Base-by-base conservation (phyloP, 1,284 basidiomycete species). In the Tilletia horrida region DNA sequence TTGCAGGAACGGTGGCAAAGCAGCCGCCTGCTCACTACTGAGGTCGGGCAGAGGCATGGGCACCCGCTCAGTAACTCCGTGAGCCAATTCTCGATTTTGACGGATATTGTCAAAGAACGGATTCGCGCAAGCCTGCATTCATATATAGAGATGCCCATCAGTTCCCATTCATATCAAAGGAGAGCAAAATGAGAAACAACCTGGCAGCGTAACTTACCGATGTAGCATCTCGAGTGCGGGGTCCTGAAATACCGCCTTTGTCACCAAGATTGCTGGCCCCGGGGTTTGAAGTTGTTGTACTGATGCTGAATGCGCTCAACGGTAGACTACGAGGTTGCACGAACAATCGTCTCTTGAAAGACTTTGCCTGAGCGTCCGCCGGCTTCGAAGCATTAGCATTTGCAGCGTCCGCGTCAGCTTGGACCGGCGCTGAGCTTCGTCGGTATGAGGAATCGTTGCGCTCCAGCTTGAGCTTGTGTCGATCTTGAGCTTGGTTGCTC, bases 11-110 rank as follows among this genome's bases (percentile, higher is more conserved):
- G 84, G 79, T 0, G 95, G 95, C 16, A 97, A 85, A 55, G 92
- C 69, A 1, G 47, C 55, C 1, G 64, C 27, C 47, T 79, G 69
- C 23, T 65, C 50, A 6, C 68, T 64, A 23, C 50, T 63, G 62
- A 81, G 67, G 6, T 65, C 1, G 11, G 77, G 77, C 44, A 79
- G 23, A 1, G 75, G 69, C 67, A 81, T 69, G 1, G 80, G 80
- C 25, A 81, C 72, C 23, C 67, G 66, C 35, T 79, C 79, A 13
- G 80, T 89, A n/a, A 84, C 83, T 9, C 91, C 92, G 65, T 91
- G 89, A 13, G 88, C 88, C 43, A 96, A 87, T 84, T 98, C 95
- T 18, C 90, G 83, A 78, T 97, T 96, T 83, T 98, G 95, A 40
- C 95, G 90, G 75, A 98, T 92, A 76, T 92, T 90, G 83, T 98